Evolutionary conservation across 2,329 filamentous ascomycete species (phyloP).

Genomic region (Scytalidium lignicola): DNA sequence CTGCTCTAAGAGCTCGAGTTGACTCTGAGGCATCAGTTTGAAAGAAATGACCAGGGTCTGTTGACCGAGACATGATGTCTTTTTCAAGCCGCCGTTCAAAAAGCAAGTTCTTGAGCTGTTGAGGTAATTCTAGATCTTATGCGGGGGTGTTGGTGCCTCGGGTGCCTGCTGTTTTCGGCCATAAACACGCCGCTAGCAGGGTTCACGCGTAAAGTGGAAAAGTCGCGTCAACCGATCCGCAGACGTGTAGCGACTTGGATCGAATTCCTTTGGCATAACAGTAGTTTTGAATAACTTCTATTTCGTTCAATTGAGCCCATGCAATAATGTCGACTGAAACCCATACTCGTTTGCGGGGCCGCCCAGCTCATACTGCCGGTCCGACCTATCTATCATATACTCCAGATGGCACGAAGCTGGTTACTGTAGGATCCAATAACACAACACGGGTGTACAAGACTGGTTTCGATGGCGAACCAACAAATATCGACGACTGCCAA

Average conservation of each 20-base stretch:
- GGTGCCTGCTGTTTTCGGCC: neutral
- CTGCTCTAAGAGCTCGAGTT: conserved; percentile 53
- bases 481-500: conserved; percentile 84
- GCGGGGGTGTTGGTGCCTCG: neutral
- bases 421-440: conserved; percentile 91
- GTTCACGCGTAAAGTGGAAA: conserved; percentile 13
- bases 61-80: conserved; percentile 56
- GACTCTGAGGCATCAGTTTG: conserved; percentile 60
- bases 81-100: neutral
- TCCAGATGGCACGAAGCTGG: conserved; percentile 75
- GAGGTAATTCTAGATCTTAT: neutral
- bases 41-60: conserved; percentile 80
- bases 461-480: conserved; percentile 85
- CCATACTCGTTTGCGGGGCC: conserved; percentile 48
- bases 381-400: conserved; percentile 86
- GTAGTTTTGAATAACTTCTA: neutral
- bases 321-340: conserved; percentile 27
- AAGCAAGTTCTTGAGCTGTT: neutral
- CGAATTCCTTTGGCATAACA: neutral
- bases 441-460: conserved; percentile 90
- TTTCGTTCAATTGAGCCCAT: conserved; percentile 7
- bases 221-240: conserved; percentile 1
- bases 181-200: conserved; percentile 7
- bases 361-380: conserved; percentile 77
- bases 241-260: neutral